Evolutionary conservation across 2,329 filamentous ascomycete genomes (phyloP), one percentile per base, ranked within the genome.

Genomic region (Sporothrix luriei): DNA sequence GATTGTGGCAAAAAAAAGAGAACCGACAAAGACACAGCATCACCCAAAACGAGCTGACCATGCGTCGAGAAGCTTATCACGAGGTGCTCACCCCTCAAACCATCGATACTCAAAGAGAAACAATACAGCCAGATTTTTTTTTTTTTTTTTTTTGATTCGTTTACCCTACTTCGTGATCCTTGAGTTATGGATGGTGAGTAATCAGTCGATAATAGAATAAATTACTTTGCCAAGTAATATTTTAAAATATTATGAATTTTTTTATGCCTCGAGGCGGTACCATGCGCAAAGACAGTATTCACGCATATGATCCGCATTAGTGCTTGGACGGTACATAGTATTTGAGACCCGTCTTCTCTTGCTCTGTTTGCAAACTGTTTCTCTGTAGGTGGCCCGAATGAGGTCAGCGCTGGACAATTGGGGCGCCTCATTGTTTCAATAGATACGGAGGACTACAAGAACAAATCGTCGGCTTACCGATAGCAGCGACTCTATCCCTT

Each of bases 121-220:
- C 4, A 19, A 19, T 16, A 4, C 43, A 48, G 6, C 14, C 16
- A 14, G 1, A 4, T 14, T 48, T 2, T 16, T 16, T 48, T 16
- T 5, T 14, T 48, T 2, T 16, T 5, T 14, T 48, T 2, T 16
- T 16, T 48, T 16, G 16, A 19, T 46, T 48, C 43, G 43, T 48
- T 48, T 48, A 29, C 0, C 11, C 46, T 5, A 19, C 10, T 11
- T 54, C 9, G 33, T 33, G 33, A 33, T 9, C 9, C n/a, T 11
- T 43, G 46, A 26, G 13, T 10, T 7, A 21, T 54, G 48, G 29
- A 33, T 6, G 14, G 13, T 38, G 38, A 38, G 33, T 43, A 64
- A 69, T 69, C 48, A 55, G 67, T 48, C 67, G 67, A 69, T 64
- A n/a, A n/a, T n/a, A n/a, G n/a, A n/a, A n/a, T n/a, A n/a, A n/a